phyloP scores from a whole-genome alignment of 108 stramenopile genomes.

The Pseudonitzschia multiseries region DNA sequence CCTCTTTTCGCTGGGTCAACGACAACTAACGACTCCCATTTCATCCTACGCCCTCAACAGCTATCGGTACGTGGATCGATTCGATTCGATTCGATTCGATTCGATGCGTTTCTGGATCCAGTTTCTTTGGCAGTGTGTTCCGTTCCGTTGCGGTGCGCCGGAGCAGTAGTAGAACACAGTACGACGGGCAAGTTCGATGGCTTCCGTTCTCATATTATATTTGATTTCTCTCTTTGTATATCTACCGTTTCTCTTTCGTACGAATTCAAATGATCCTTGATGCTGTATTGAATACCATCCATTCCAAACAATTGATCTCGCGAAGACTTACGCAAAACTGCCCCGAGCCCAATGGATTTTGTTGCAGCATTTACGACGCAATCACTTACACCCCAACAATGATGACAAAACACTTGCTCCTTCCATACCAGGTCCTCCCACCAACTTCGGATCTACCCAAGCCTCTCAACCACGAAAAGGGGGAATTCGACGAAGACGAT shows the following conservation, averaged over 20 bases:
- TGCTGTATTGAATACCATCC: too few species aligned
- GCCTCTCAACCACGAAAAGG: constrained; percentile 44
- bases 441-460: constrained; percentile 39
- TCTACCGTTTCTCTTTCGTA: too few species aligned
- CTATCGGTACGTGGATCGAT: constrained; percentile 16
- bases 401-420: constrained; percentile 56
- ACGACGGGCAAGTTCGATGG: too few species aligned
- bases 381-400: constrained; percentile 35
- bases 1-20: constrained; percentile 26
- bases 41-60: constrained; percentile 29
- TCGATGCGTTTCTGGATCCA: not conserved
- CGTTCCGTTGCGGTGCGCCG: too few species aligned
- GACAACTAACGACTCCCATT: constrained; percentile 24
- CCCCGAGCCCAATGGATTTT: constrained; percentile 60
- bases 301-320: not conserved
- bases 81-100: not conserved
- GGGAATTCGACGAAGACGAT: constrained; percentile 40
- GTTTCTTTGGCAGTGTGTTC: too few species aligned
- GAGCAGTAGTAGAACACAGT: too few species aligned
- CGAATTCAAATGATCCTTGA: too few species aligned
- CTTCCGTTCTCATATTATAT: too few species aligned
- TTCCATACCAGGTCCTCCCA: constrained; percentile 71
- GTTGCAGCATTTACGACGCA: constrained; percentile 69
- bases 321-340: constrained; percentile 42
- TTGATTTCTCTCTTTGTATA: too few species aligned